Evolutionary conservation across 495 filamentous ascomycete genomes (phyloP).

Genomic region (Viridothelium virens): DNA sequence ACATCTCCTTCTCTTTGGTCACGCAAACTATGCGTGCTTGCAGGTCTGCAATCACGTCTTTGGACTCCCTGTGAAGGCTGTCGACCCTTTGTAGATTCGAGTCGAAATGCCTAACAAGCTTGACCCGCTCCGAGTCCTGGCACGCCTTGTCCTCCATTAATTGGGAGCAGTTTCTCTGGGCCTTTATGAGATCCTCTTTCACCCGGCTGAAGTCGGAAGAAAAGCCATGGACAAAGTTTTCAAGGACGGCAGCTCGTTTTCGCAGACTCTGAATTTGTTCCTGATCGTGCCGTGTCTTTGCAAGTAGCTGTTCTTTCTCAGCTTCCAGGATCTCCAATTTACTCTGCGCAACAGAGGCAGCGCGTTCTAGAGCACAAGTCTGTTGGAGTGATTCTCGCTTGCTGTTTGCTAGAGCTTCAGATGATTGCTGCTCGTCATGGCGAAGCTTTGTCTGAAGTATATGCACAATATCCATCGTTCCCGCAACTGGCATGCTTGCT

Average conservation of each 20-base stretch:
- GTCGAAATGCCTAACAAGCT: not conserved
- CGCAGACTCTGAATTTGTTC: not conserved
- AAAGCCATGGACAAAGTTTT: slow-evolving; percentile 8
- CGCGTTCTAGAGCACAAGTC: not conserved
- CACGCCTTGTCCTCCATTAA: not conserved
- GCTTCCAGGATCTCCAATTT: not conserved
- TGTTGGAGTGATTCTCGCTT: slow-evolving; percentile 2
- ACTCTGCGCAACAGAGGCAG: not conserved
- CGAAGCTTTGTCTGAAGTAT: slow-evolving; percentile 4
- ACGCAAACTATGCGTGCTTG: not conserved
- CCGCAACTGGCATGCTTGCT: not conserved
- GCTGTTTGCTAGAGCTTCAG: not conserved
- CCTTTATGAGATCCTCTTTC: not conserved
- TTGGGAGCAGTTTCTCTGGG: not conserved
- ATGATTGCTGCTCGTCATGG: not conserved
- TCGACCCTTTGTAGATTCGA: not conserved
- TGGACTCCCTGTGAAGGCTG: not conserved
- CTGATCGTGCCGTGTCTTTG: slow-evolving; percentile 6
- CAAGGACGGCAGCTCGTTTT: not conserved
- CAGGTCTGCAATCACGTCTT: not conserved
- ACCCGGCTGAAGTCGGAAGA: slow-evolving; percentile 1
- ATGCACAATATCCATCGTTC: not conserved
- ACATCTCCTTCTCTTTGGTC: slow-evolving; percentile 14
- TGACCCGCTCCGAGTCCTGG: not conserved
- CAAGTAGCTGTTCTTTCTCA: slow-evolving; percentile 7